Conservation (phyloP, 441 rosid species). For the Manihot esculenta region DNA sequence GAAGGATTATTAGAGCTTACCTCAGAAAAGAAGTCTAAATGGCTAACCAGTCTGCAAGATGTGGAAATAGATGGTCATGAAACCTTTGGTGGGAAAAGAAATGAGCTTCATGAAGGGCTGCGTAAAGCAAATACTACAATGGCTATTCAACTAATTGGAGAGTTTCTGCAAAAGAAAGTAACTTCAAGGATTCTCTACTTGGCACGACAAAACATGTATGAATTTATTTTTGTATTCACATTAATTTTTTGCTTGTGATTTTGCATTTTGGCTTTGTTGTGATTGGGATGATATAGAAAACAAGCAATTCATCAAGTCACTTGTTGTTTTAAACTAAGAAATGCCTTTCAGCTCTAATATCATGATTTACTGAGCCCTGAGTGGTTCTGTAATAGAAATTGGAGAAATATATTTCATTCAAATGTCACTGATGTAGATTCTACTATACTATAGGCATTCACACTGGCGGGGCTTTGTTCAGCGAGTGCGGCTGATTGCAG, state of each 20-base stretch:
- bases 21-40: conserved; percentile 56
- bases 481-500: conserved; percentile 60
- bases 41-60: conserved; percentile 52
- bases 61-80: conserved; percentile 68
- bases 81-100: conserved; percentile 49
- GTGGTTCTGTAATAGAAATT: background rate
- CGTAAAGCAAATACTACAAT: conserved; percentile 61
- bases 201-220: conserved; percentile 81
- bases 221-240: conserved; percentile 16
- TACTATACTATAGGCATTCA: conserved; percentile 52
- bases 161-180: conserved; percentile 66
- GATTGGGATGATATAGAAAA: background rate
- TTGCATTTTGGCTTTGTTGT: conserved; percentile 15
- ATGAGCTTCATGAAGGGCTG: conserved; percentile 51
- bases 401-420: background rate
- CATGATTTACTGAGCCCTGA: conserved; percentile 7
- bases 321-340: conserved; percentile 12
- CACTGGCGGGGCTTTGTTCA: conserved; percentile 77
- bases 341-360: background rate
- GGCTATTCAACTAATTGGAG: conserved; percentile 81
- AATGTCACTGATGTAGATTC: background rate
- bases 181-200: conserved; percentile 78
- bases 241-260: conserved; percentile 13
- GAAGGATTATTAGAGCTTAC: conserved; percentile 81
- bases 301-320: conserved; percentile 5